Percentiles rank a stretch among this genome's conserved stretches.
Evolutionary conservation across 2,329 filamentous ascomycete species (phyloP).

Genomic region (Chaetomium sp.): DNA sequence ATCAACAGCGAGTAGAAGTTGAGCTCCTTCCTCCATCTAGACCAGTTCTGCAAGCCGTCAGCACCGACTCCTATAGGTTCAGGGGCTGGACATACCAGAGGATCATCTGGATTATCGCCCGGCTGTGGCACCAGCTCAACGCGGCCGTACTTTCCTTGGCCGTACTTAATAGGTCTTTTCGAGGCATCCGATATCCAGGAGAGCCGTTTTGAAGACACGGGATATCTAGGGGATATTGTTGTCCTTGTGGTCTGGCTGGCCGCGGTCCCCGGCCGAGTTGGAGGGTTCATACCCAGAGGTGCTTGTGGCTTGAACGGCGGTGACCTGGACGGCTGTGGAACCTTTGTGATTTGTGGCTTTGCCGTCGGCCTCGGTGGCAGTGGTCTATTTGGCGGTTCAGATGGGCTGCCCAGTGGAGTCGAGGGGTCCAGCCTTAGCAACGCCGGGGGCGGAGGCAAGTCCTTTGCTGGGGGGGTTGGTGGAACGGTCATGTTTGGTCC

Average conservation of each 20-base stretch:
- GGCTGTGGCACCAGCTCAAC: conserved; percentile 58
- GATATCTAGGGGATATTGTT: conserved; percentile 34
- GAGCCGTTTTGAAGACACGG: conserved; percentile 42
- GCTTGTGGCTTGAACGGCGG: conserved; percentile 26
- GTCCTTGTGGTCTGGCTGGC: conserved; percentile 24
- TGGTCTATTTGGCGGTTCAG: conserved; percentile 32
- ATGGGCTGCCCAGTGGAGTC: conserved; percentile 18
- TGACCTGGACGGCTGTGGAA: conserved; percentile 27
- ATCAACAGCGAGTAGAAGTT: conserved; percentile 52
- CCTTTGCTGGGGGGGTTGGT: conserved; percentile 34
- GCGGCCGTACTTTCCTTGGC: conserved; percentile 45
- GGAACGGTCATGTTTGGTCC: conserved; percentile 28
- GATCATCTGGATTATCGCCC: conserved; percentile 57
- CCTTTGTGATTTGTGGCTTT: conserved; percentile 22
- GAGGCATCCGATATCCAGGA: conserved; percentile 43
- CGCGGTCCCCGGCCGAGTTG: conserved; percentile 34
- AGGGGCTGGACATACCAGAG: conserved; percentile 47
- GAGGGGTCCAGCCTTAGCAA: conserved; percentile 18
- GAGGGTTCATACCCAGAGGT: conserved; percentile 34
- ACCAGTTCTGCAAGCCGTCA: conserved; percentile 54
- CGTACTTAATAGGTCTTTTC: conserved; percentile 51
- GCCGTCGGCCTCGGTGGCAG: conserved; percentile 30
- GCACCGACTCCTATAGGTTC: background rate
- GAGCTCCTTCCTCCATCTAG: conserved; percentile 55
- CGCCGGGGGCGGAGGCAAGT: conserved; percentile 27